Evolutionary conservation across 768 basidiomycete genomes (phyloP), one percentile per base, ranked within the genome.

Genomic region (Clavulina sp.): DNA sequence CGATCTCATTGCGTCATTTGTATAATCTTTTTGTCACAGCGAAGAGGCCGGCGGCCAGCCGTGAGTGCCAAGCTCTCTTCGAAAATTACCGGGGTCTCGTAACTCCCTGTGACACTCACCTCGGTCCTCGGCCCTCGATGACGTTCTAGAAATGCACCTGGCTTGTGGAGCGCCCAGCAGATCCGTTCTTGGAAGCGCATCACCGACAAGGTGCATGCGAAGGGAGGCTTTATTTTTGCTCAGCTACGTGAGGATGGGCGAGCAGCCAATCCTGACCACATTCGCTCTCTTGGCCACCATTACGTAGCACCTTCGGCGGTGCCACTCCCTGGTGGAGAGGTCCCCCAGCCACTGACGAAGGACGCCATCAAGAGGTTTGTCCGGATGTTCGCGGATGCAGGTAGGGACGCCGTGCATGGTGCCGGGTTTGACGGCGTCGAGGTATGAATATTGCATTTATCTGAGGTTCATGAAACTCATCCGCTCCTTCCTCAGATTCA

Each of bases 151-250:
- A 63, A 74, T 51, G 69, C 73, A 0, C 82, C 81, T 1, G 82
- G 81, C 0, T 74, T 83, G 50, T 83, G 73, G 68, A 75, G 60
- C n/a, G 60, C 70, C 2, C 74, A 71, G 24, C 82, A 87, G 56
- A 70, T 70, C 33, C 53, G 58, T 0, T n/a, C n/a, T n/a, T n/a
- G n/a, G n/a, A n/a, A n/a, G n/a, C n/a, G n/a, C n/a, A n/a, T 66
- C 21, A 62, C 59, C 40, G 60, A 62, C 21, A 54, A 54, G 2
- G 63, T 64, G 2, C 65, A 65, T 58, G 58, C 60, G 4, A 61
- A 63, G 52, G 61, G 60, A 1, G 59, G 55, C 0, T 58, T 58
- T 52, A 61, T 67, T 50, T 62, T 58, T 51, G 18, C 57, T 19
- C 68, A 69, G 54, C 57, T 64, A 4, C 66, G 65, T 64, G 63